Evolutionary conservation across 352 stramenopile genomes (phyloP).

Genomic region (Phytopythium boreale): DNA sequence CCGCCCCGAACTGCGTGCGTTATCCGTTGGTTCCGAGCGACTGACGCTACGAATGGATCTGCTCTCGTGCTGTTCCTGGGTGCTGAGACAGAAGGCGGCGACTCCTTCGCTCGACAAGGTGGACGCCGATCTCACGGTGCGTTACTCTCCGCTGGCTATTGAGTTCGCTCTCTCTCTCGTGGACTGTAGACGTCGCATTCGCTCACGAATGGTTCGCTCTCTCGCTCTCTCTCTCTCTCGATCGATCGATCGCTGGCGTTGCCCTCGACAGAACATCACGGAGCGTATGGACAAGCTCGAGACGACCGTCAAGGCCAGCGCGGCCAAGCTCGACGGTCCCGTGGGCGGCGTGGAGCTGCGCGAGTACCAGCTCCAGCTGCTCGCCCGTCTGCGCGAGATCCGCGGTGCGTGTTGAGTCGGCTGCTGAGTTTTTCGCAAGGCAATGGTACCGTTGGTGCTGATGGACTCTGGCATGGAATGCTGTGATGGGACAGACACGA

Average conservation of each 20-base stretch:
- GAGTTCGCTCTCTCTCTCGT: not conserved
- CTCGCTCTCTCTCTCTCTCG: no score
- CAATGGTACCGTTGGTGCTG: not conserved
- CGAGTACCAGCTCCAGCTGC: slow-evolving; percentile 64
- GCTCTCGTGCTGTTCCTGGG: not conserved
- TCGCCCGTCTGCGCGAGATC: slow-evolving; percentile 58
- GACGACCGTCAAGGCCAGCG: slow-evolving; percentile 31
- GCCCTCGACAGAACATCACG: slow-evolving; percentile 32
- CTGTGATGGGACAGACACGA: slow-evolving; percentile 37
- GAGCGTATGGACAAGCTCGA: slow-evolving; percentile 44
- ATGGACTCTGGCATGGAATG: not conserved
- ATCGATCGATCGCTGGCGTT: not conserved
- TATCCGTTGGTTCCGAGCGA: not conserved
- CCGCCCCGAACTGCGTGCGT: not conserved
- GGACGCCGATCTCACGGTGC: slow-evolving; percentile 29
- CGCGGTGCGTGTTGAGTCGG: slow-evolving; percentile 35
- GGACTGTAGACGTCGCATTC: not conserved
- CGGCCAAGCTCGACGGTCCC: slow-evolving; percentile 42
- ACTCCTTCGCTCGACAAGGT: slow-evolving; percentile 28
- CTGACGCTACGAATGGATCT: not conserved
- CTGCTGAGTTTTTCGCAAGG: not conserved
- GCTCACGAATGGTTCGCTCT: not conserved
- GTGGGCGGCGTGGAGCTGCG: slow-evolving; percentile 61
- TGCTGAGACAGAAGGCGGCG: slow-evolving; percentile 1
- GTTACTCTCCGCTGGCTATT: not conserved